Evolutionary conservation across 148 eudicot genomes (phyloP), one percentile per base, ranked within the genome.

Genomic region (Rhododendron mucronatum): DNA sequence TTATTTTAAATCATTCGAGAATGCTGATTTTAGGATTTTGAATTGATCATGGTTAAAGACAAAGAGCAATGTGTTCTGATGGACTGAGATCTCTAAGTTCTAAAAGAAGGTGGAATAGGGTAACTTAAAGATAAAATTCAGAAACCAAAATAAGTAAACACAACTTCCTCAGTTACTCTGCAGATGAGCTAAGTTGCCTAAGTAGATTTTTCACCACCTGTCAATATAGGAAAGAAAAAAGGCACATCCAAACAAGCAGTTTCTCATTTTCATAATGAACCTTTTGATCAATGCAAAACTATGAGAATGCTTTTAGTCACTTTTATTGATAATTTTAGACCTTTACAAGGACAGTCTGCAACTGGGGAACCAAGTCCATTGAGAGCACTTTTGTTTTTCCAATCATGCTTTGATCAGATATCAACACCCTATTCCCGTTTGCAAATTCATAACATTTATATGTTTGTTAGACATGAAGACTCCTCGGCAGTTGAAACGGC

Each of bases 401-500:
- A 8, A 15, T 53, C 74, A 74, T 86, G 74, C 71, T 81, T 41
- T 73, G 59, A 71, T 51, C 35, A 74, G 39, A 76, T 35, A 63
- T 47, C 35, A 48, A 37, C 15, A 61, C 30, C 1, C 82, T 61
- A 41, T 45, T 59, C 55, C 61, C 61, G 1, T 63, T 65, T 76
- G 78, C 48, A 65, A 47, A 83, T 82, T 59, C 33, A 61, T 39
- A n/a, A 47, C 39, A n/a, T 69, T 37, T 61, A 35, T 44, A 65
- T 28, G 21, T 28, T 89, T 88, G 23, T 91, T 82, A 92, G 94
- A 86, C 85, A 84, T 85, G 87, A 92, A 85, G 90, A 94, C 89
- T 82, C 95, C 96, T 85, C 88, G 79, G 73, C 84, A 85, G 84
- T 81, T 18, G 75, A 96, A 91, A 91, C 87, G 84, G 86, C 88